Conservation (phyloP, 2,329 filamentous ascomycete species). For the Cordyceps javanica region DNA sequence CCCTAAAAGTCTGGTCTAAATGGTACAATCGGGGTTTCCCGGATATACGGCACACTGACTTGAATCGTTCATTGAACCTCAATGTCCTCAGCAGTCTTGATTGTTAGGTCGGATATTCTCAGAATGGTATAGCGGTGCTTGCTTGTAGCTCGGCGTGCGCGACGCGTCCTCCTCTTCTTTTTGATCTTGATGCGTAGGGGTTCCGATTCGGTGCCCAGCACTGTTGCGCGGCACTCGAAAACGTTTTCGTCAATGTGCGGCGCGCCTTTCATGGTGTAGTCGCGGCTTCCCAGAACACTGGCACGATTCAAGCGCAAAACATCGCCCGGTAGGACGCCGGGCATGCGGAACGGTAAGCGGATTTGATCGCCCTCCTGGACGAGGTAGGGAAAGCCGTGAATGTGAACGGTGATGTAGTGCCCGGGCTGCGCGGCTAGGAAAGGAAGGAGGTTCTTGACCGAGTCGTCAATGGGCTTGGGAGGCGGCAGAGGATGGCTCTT, state of each 20-base stretch:
- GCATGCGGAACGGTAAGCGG: slow-evolving; percentile 75
- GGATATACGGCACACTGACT: neutral
- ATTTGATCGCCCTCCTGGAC: slow-evolving; percentile 69
- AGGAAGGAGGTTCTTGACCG: slow-evolving; percentile 58
- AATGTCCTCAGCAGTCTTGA: slow-evolving; percentile 43
- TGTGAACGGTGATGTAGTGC: slow-evolving; percentile 74
- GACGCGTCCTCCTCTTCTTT: slow-evolving; percentile 71
- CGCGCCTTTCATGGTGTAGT: slow-evolving; percentile 79
- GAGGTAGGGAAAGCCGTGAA: slow-evolving; percentile 75
- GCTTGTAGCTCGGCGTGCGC: slow-evolving; percentile 71
- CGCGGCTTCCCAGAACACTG: slow-evolving; percentile 72
- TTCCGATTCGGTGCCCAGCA: slow-evolving; percentile 78
- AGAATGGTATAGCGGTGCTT: slow-evolving; percentile 89
- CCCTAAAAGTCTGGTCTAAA: neutral
- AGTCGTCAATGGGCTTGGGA: slow-evolving; percentile 42
- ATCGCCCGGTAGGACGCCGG: slow-evolving; percentile 71
- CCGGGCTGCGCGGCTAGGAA: slow-evolving; percentile 65
- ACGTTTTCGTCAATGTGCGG: slow-evolving; percentile 79
- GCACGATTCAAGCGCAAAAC: slow-evolving; percentile 83
- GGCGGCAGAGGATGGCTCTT: slow-evolving; percentile 32
- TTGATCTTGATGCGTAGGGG: slow-evolving; percentile 72
- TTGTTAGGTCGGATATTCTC: slow-evolving; percentile 72
- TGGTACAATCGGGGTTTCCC: slow-evolving; percentile 2
- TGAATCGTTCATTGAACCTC: slow-evolving; percentile 12
- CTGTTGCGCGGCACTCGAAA: slow-evolving; percentile 78